Percentiles rank a stretch among this genome's conserved stretches.
phyloP scores from a whole-genome alignment of 1,284 basidiomycete species.

The Chiua sp. region DNA sequence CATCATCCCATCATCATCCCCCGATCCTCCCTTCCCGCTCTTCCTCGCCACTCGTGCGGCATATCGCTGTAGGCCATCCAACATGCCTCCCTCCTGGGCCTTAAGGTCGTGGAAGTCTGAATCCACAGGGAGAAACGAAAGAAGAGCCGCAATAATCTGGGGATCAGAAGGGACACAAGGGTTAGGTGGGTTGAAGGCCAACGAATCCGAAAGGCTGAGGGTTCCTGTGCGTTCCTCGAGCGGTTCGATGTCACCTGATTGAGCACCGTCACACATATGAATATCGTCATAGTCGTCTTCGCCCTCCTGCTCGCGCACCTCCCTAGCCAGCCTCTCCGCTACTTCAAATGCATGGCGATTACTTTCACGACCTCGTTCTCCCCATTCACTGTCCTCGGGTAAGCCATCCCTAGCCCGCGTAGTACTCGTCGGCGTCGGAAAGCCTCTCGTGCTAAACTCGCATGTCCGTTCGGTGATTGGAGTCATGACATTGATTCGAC shows the following conservation, averaged over 20 bases:
- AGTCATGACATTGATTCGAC: conserved; percentile 88
- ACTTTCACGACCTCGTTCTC: conserved; percentile 33
- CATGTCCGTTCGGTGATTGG: conserved; percentile 93
- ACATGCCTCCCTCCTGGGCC: conserved; percentile 55
- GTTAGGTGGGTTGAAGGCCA: conserved; percentile 79
- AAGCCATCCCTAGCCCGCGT: conserved; percentile 28
- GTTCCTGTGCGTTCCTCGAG: conserved; percentile 62
- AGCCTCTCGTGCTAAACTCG: conserved; percentile 73
- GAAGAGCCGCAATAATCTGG: conserved; percentile 65
- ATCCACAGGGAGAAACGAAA: conserved; percentile 72
- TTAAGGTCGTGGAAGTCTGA: conserved; percentile 72
- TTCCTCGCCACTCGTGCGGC: conserved; percentile 58
- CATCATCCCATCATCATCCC: conserved; percentile 48
- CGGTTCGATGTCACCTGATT: conserved; percentile 28
- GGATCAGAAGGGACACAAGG: conserved; percentile 90
- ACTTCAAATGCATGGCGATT: conserved; percentile 54
- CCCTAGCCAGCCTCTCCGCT: conserved; percentile 61
- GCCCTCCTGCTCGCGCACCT: conserved; percentile 45
- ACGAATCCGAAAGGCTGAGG: conserved; percentile 65
- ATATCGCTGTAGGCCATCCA: conserved; percentile 74
- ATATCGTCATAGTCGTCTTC: conserved; percentile 24
- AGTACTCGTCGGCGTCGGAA: conserved; percentile 37
- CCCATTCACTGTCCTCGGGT: conserved; percentile 26
- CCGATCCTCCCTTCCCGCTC: conserved; percentile 44
- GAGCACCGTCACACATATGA: conserved; percentile 36